Percentiles rank a stretch among this genome's conserved stretches.
Conservation (phyloP, 352 stramenopile genomes). For the Paralagenidium karlingii region DNA sequence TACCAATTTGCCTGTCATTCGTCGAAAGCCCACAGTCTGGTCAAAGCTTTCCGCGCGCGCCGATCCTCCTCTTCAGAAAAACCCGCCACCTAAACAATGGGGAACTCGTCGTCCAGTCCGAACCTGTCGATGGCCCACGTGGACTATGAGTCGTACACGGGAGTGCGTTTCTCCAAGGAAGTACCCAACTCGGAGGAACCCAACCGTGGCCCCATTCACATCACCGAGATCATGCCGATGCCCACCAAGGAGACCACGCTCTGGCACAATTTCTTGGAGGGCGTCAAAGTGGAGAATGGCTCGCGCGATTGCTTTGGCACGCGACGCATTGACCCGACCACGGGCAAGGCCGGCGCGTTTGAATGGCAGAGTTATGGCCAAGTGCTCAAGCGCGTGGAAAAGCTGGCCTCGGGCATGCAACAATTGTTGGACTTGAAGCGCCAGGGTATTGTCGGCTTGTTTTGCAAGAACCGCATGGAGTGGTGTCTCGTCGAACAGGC, state of each 20-base stretch:
- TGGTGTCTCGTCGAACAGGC: constrained; percentile 12
- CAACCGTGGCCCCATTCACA: constrained; percentile 22
- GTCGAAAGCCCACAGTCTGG: too few species aligned
- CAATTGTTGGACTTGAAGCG: constrained; percentile 2
- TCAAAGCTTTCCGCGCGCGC: too few species aligned
- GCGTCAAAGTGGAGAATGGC: constrained; percentile 13
- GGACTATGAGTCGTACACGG: constrained; percentile 8
- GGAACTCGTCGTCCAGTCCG: too few species aligned
- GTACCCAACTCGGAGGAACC: constrained; percentile 14
- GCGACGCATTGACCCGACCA: constrained; percentile 16
- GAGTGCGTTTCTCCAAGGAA: constrained; percentile 12
- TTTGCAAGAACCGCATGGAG: constrained; percentile 16
- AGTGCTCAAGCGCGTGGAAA: constrained; percentile 1
- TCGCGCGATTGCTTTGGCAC: constrained; percentile 40
- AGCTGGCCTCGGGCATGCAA: constrained; percentile 9
- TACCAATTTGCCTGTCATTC: too few species aligned
- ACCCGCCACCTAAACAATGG: too few species aligned
- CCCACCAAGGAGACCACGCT: constrained; percentile 22
- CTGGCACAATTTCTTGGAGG: constrained; percentile 29
- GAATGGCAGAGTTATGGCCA: constrained; percentile 9
- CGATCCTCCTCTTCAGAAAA: too few species aligned
- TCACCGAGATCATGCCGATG: constrained; percentile 7
- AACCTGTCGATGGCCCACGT: neutral
- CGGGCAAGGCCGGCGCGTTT: constrained; percentile 15
- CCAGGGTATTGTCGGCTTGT: constrained; percentile 8